These are phyloP conservation scores for Tetrapisispora arboricola DNA, from an alignment of 805 yeast species.

Conservation along the genomic window DNA sequence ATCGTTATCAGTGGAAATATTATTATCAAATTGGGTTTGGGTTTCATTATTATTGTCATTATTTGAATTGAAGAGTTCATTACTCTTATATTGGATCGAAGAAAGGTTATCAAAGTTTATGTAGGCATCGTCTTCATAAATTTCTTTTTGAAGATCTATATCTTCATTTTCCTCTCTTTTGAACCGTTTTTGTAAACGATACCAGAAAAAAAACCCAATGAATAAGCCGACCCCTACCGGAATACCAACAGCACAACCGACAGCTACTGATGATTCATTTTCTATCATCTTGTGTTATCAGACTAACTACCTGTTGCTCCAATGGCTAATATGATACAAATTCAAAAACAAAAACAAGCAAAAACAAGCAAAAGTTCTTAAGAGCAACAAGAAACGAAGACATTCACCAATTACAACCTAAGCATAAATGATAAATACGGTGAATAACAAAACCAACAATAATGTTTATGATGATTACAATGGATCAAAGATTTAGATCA, in stretches of 20 bases:
- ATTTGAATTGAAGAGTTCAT: background rate
- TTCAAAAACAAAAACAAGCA: too few relatives aligned
- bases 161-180: slow-evolving; percentile 32
- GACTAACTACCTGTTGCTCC: too few relatives aligned
- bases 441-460: too few relatives aligned
- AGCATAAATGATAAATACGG: too few relatives aligned
- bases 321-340: too few relatives aligned
- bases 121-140: slow-evolving; percentile 30
- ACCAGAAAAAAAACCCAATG: slow-evolving; percentile 30
- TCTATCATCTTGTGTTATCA: too few relatives aligned
- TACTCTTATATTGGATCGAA: slow-evolving; percentile 12
- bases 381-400: too few relatives aligned
- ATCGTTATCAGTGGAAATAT: background rate
- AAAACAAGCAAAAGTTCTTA: too few relatives aligned
- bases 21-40: too few relatives aligned
- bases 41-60: slow-evolving; percentile 2
- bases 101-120: slow-evolving; percentile 25
- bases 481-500: too few relatives aligned
- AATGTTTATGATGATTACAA: too few relatives aligned
- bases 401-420: too few relatives aligned
- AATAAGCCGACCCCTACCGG: slow-evolving; percentile 41
- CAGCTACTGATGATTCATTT: slow-evolving; percentile 28
- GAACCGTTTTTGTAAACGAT: slow-evolving; percentile 30
- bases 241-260: slow-evolving; percentile 46
- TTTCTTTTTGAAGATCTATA: slow-evolving; percentile 23